A percentile compares a stretch with the other conserved stretches of the same genome.
Evolutionary conservation across 2,329 filamentous ascomycete species (phyloP).

Genomic region (Apiospora phragmitis): DNA sequence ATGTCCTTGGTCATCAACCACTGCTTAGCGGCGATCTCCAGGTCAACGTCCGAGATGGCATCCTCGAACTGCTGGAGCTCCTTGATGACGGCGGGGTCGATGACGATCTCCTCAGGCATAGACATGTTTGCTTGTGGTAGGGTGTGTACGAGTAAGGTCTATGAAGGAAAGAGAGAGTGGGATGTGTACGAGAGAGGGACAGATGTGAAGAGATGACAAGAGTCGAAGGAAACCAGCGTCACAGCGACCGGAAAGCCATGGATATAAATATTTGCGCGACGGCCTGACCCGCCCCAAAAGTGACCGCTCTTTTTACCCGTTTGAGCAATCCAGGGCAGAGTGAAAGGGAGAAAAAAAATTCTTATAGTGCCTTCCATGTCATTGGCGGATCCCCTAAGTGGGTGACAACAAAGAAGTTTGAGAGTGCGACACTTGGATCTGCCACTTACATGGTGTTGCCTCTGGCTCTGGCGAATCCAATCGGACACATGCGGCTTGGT

Average conservation of each 20-base stretch:
- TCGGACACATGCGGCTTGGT: background rate
- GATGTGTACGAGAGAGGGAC: background rate
- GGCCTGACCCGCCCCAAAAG: background rate
- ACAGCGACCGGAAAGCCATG: background rate
- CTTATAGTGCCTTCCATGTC: constrained; percentile 7
- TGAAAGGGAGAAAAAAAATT: background rate
- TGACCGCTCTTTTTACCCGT: constrained; percentile 3
- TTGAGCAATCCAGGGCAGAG: background rate
- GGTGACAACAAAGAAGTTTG: constrained; percentile 4
- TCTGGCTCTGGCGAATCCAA: constrained; percentile 5
- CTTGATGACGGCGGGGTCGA: constrained; percentile 33
- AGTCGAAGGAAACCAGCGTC: background rate
- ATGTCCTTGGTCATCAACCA: constrained; percentile 32
- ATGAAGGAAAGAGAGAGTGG: background rate
- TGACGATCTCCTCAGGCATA: constrained; percentile 26
- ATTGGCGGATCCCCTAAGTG: constrained; percentile 8
- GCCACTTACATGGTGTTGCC: constrained; percentile 4
- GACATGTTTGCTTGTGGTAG: constrained; percentile 1
- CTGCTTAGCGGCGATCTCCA: constrained; percentile 33
- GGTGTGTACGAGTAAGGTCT: background rate
- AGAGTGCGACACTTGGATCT: background rate
- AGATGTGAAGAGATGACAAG: constrained; percentile 5
- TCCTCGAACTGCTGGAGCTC: constrained; percentile 34
- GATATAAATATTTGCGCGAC: background rate
- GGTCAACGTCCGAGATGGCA: constrained; percentile 32